These are phyloP conservation scores for Alnus rubra DNA, from an alignment of 306 rosid genomes.

Conservation along the genomic window DNA sequence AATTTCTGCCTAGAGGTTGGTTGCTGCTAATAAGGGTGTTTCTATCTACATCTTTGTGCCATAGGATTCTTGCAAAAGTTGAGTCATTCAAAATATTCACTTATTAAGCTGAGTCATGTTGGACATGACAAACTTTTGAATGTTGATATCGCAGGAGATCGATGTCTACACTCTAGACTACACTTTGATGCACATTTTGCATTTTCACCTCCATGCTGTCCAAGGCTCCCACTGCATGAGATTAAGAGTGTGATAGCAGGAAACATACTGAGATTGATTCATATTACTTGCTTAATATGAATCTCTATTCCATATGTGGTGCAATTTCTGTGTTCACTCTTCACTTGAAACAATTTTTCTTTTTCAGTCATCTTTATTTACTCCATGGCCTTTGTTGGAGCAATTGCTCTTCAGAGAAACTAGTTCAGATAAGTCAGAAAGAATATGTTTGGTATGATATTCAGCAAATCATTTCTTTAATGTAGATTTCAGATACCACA, in stretches of 20 bases:
- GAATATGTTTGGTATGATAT: conserved; percentile 6
- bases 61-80: background rate
- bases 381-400: background rate
- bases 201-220: background rate
- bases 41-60: background rate
- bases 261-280: background rate
- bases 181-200: background rate
- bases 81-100: background rate
- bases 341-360: background rate
- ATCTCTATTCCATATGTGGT: background rate
- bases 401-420: background rate
- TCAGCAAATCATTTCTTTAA: background rate
- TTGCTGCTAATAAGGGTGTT: background rate
- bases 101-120: background rate
- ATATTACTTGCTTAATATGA: background rate
- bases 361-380: background rate
- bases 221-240: background rate
- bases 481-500: conserved; percentile 68
- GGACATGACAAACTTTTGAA: background rate
- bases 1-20: background rate
- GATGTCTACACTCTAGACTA: background rate
- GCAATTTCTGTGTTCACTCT: background rate
- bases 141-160: background rate
- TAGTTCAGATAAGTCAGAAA: background rate
- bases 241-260: background rate